These are phyloP conservation scores for Lentinula lateritia DNA, from an alignment of 768 basidiomycete genomes.

Conservation along the genomic window DNA sequence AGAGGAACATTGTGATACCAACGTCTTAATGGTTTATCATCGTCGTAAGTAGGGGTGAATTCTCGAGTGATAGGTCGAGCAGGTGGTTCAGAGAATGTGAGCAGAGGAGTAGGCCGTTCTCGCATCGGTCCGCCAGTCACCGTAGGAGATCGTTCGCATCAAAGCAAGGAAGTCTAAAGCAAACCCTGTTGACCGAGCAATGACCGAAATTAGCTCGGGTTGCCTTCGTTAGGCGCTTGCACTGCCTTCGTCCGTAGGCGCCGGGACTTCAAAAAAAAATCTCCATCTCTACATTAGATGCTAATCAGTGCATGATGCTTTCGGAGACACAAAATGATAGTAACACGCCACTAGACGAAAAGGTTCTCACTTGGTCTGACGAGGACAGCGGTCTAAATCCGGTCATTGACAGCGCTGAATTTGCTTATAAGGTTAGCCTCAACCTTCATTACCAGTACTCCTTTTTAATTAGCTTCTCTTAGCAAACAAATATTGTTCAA, in stretches of 20 bases:
- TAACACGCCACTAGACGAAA: slow-evolving; percentile 1
- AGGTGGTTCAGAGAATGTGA: background rate
- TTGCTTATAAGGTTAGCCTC: slow-evolving; percentile 6
- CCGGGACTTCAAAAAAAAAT: no score
- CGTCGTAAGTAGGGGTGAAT: slow-evolving; percentile 13
- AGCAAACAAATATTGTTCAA: slow-evolving; percentile 8
- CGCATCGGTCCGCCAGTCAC: background rate
- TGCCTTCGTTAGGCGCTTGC: no score
- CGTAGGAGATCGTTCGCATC: slow-evolving; percentile 29
- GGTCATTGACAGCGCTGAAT: slow-evolving; percentile 8
- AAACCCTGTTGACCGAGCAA: slow-evolving; percentile 51
- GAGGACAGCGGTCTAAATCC: slow-evolving; percentile 5
- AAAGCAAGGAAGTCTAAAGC: slow-evolving; percentile 35
- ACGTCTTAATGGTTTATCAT: slow-evolving; percentile 32
- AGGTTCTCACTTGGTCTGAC: background rate
- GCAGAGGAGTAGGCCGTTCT: slow-evolving; percentile 2
- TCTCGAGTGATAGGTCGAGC: background rate
- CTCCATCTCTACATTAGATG: no score
- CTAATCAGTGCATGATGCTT: background rate
- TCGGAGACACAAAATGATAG: background rate
- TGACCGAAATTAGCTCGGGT: slow-evolving; percentile 10
- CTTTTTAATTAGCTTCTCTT: background rate
- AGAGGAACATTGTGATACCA: slow-evolving; percentile 60
- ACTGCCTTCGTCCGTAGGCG: no score
- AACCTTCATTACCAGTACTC: background rate